Conservation (phyloP, 2,329 filamentous ascomycete species). For the Tolypocladium guangdongense region DNA sequence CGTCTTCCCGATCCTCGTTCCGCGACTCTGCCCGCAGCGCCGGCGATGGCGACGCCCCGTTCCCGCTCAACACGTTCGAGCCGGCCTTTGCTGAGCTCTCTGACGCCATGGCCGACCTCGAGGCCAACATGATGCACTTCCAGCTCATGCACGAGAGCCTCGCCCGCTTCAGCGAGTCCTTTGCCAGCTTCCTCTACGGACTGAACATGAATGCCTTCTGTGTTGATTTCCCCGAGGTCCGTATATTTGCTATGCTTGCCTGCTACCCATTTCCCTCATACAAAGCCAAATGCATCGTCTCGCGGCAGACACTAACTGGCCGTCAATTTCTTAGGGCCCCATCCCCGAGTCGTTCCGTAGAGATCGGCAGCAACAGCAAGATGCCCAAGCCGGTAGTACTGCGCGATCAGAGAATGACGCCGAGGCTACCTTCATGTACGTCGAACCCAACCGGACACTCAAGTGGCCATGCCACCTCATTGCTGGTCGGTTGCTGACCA, state of each 20-base stretch:
- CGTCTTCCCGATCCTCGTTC: slow-evolving; percentile 80
- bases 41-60: slow-evolving; percentile 38
- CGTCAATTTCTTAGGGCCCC: slow-evolving; percentile 50
- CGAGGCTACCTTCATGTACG: slow-evolving; percentile 80
- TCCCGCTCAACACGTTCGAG: slow-evolving; percentile 74
- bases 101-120: slow-evolving; percentile 88
- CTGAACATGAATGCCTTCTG: slow-evolving; percentile 99
- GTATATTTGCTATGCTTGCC: slow-evolving; percentile 22
- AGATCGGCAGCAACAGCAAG: slow-evolving; percentile 43
- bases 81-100: slow-evolving; percentile 87
- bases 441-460: slow-evolving; percentile 3
- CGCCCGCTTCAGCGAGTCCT: slow-evolving; percentile 87
- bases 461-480: background rate
- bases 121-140: slow-evolving; percentile 95
- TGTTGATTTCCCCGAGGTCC: slow-evolving; percentile 84
- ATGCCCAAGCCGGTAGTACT: slow-evolving; percentile 27
- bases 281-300: background rate
- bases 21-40: slow-evolving; percentile 59
- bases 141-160: slow-evolving; percentile 95
- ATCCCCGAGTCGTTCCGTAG: slow-evolving; percentile 72
- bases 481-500: slow-evolving; percentile 9
- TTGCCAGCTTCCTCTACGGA: slow-evolving; percentile 89
- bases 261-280: background rate
- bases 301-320: background rate
- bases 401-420: slow-evolving; percentile 30